phyloP scores from a whole-genome alignment of 2,329 filamentous ascomycete genomes.

The Nemania bipapillata region DNA sequence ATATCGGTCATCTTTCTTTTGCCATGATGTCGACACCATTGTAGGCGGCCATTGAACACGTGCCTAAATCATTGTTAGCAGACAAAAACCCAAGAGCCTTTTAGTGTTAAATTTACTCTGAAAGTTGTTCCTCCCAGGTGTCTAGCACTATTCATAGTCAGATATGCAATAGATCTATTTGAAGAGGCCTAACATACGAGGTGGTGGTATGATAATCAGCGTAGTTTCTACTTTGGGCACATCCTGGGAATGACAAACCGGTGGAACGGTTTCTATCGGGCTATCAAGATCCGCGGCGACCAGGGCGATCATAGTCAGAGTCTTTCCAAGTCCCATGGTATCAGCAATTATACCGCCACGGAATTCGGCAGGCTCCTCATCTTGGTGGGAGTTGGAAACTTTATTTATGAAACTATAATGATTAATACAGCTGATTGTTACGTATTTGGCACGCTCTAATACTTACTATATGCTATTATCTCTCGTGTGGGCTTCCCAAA shows the following conservation, averaged over 20 bases:
- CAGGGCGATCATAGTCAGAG: constrained; percentile 58
- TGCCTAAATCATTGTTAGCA: constrained; percentile 6
- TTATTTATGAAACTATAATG: constrained; percentile 51
- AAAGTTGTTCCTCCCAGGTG: constrained; percentile 55
- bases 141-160: constrained; percentile 49
- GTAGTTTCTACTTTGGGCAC: constrained; percentile 36
- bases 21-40: constrained; percentile 14
- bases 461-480: constrained; percentile 5
- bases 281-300: constrained; percentile 43
- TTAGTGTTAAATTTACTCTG: constrained; percentile 33
- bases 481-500: constrained; percentile 19
- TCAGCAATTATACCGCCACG: constrained; percentile 60
- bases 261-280: neutral
- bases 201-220: constrained; percentile 55
- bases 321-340: constrained; percentile 61
- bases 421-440: neutral
- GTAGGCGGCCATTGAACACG: neutral
- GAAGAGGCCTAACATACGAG: neutral
- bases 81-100: neutral
- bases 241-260: too few species aligned
- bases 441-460: neutral
- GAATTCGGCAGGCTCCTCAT: constrained; percentile 52
- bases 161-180: neutral
- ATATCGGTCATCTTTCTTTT: neutral
- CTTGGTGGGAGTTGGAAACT: constrained; percentile 38